These are phyloP conservation scores for Hypoxylon sp. DNA, from an alignment of 2,329 filamentous ascomycete species.

Conservation along the genomic window DNA sequence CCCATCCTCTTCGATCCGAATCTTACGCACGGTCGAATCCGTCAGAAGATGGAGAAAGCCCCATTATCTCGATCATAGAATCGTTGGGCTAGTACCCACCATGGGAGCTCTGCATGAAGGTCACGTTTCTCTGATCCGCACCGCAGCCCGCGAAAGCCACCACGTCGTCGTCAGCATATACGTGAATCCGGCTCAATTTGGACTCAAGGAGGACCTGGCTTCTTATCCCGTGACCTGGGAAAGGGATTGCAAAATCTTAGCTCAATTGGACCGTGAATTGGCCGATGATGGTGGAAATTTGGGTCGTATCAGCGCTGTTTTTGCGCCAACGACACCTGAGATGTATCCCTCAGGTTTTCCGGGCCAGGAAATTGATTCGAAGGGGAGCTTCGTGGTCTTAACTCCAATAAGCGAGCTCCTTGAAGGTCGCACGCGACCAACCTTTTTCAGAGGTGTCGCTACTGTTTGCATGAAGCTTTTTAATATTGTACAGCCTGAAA, in stretches of 20 bases:
- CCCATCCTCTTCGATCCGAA: constrained; percentile 72
- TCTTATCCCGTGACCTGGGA: constrained; percentile 95
- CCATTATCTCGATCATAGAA: constrained; percentile 76
- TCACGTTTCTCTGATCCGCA: constrained; percentile 87
- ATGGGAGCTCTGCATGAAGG: constrained; percentile 98
- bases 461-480: constrained; percentile 97
- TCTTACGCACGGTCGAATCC: constrained; percentile 82
- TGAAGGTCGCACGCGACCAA: constrained; percentile 88
- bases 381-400: constrained; percentile 92
- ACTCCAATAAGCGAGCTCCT: constrained; percentile 86
- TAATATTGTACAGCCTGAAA: constrained; percentile 83
- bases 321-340: constrained; percentile 83
- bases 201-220: constrained; percentile 86
- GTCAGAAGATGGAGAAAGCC: constrained; percentile 79
- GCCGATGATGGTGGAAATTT: constrained; percentile 70
- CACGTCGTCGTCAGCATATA: constrained; percentile 93
- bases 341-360: constrained; percentile 91
- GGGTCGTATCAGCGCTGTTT: constrained; percentile 84
- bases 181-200: constrained; percentile 97
- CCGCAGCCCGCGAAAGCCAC: constrained; percentile 86
- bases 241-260: constrained; percentile 77
- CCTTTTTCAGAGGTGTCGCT: constrained; percentile 96
- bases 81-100: constrained; percentile 91
- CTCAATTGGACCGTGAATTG: constrained; percentile 79
- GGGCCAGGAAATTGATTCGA: constrained; percentile 79